Evolutionary conservation across 768 basidiomycete genomes (phyloP).

Genomic region (Leccinum subgranulosum): DNA sequence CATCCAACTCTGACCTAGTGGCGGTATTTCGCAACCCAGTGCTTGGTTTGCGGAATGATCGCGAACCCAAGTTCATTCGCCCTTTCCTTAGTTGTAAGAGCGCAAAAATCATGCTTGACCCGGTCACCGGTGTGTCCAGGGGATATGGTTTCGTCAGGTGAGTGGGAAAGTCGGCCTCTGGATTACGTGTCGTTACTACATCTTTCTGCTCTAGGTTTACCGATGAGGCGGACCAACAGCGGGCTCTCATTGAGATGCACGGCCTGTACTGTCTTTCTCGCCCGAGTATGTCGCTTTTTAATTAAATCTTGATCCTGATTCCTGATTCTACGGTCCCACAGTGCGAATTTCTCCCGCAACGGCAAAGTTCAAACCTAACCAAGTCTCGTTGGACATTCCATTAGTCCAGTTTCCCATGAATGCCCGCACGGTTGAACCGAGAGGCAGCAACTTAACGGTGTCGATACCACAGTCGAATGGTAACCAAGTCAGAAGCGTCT

Average conservation of each 20-base stretch:
- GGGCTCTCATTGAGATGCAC: conserved; percentile 89
- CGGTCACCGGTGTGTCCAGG: conserved; percentile 81
- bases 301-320: not conserved
- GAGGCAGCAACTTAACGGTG: conserved; percentile 42
- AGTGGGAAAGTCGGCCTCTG: conserved; percentile 21
- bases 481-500: conserved; percentile 60
- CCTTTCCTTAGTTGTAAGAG: conserved; percentile 92
- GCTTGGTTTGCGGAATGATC: conserved; percentile 77
- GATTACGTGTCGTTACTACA: conserved; percentile 5
- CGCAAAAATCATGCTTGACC: conserved; percentile 94
- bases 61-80: conserved; percentile 84
- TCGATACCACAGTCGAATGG: conserved; percentile 47
- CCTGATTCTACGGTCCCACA: conserved; percentile 37
- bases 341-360: conserved; percentile 92
- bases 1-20: conserved; percentile 93
- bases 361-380: conserved; percentile 76
- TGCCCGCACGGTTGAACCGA: conserved; percentile 26
- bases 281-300: conserved; percentile 59
- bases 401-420: conserved; percentile 42
- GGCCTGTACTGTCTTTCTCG: conserved; percentile 86
- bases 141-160: conserved; percentile 93
- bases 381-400: conserved; percentile 42
- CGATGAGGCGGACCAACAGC: conserved; percentile 83
- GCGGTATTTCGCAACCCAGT: conserved; percentile 90
- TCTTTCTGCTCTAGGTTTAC: conserved; percentile 58